Evolutionary conservation across 139 green algal species (phyloP).

Genomic region (Zygnema circumcarinatum): DNA sequence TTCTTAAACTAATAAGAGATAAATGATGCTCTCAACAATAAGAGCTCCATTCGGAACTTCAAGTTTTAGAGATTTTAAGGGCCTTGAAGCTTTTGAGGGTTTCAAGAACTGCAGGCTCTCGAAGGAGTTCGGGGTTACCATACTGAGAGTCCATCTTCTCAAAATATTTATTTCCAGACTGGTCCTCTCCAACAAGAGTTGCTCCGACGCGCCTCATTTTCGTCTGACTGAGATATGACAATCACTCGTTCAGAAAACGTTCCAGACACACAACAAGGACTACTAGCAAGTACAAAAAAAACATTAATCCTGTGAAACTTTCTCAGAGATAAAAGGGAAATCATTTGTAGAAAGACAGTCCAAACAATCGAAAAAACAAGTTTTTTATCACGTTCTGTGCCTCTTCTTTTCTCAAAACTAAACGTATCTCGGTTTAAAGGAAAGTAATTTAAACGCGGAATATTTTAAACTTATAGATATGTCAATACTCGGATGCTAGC

Average conservation of each 20-base stretch:
- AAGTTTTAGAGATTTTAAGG: not conserved
- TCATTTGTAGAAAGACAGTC: not conserved
- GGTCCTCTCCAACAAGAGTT: conserved; percentile 40
- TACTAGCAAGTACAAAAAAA: conserved; percentile 3
- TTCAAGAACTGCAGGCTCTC: too few relatives aligned
- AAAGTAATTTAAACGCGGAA: too few relatives aligned
- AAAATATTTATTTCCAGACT: conserved; percentile 58
- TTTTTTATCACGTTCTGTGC: not conserved
- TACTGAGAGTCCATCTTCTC: conserved; percentile 38
- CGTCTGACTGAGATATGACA: conserved; percentile 32
- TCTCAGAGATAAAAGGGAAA: not conserved
- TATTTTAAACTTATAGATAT: too few relatives aligned
- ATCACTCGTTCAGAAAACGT: not conserved
- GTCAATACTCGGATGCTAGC: too few relatives aligned
- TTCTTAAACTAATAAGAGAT: not conserved
- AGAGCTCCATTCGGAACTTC: not conserved
- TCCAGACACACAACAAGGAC: not conserved
- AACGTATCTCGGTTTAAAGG: too few relatives aligned
- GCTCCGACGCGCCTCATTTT: conserved; percentile 25
- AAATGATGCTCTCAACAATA: not conserved
- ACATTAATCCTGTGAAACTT: not conserved
- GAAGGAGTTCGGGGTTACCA: conserved; percentile 18
- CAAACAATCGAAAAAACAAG: not conserved
- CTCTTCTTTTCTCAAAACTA: not conserved
- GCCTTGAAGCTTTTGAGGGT: too few relatives aligned